Conservation (phyloP, 1,139 yeast species). For the Cylindricascospora bacillispora region DNA sequence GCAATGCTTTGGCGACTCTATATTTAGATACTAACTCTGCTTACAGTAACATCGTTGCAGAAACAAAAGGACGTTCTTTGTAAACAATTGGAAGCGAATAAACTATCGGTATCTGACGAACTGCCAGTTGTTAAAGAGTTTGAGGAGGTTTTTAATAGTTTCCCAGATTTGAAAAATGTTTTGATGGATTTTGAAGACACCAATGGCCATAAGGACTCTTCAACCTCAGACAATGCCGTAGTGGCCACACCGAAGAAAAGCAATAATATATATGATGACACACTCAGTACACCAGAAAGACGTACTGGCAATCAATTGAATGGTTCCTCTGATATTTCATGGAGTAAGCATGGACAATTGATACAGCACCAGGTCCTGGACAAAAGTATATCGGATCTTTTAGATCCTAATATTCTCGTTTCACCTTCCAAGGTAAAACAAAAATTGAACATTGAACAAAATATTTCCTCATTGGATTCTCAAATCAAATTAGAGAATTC, state of each 20-base stretch:
- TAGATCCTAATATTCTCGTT: conserved; percentile 16
- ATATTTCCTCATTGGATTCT: conserved; percentile 5
- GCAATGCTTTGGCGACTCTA: no score
- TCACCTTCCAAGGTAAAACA: conserved; percentile 16
- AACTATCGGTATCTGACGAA: no score
- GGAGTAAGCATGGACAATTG: no score
- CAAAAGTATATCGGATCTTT: conserved; percentile 20
- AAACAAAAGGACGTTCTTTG: no score
- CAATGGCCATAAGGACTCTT: no score
- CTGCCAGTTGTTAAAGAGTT: conserved; percentile 14
- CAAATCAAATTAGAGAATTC: conserved; percentile 29
- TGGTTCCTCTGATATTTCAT: no score
- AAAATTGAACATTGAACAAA: conserved; percentile 3
- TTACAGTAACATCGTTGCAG: no score
- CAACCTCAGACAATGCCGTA: neutral
- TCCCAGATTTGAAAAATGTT: conserved; percentile 14
- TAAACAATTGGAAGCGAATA: no score
- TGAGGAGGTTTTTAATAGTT: conserved; percentile 11
- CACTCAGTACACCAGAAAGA: no score
- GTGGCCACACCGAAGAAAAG: conserved; percentile 2
- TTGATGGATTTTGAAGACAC: conserved; percentile 4
- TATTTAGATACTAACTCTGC: no score
- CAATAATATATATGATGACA: no score
- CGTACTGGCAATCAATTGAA: no score
- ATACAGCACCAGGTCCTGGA: conserved; percentile 27